Conservation (phyloP, 2,329 filamentous ascomycete species). For the Ciborinia camelliae region DNA sequence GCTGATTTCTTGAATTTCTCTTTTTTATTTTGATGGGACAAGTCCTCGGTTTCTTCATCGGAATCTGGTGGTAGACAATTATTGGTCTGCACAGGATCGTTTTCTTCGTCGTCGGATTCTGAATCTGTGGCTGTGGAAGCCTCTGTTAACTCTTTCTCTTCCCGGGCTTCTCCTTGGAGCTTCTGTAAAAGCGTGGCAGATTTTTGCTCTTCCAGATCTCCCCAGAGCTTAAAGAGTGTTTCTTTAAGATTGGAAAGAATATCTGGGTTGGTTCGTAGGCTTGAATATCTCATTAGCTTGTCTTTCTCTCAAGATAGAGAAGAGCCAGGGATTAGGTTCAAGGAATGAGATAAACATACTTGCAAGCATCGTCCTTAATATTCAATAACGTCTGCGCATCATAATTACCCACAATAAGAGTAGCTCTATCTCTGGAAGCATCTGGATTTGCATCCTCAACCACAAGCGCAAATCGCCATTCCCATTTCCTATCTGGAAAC, state of each 20-base stretch:
- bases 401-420: slow-evolving; percentile 63
- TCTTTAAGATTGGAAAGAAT: slow-evolving; percentile 58
- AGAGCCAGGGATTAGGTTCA: too few relatives aligned
- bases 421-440: slow-evolving; percentile 49
- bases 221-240: slow-evolving; percentile 77
- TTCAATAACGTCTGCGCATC: slow-evolving; percentile 55
- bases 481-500: slow-evolving; percentile 50
- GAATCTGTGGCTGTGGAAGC: not conserved
- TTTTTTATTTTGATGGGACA: not conserved
- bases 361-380: slow-evolving; percentile 45
- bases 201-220: slow-evolving; percentile 74
- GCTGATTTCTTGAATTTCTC: not conserved
- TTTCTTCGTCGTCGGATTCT: slow-evolving; percentile 6
- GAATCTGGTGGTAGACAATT: not conserved
- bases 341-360: slow-evolving; percentile 44
- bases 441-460: slow-evolving; percentile 63
- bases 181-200: slow-evolving; percentile 32
- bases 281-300: slow-evolving; percentile 30
- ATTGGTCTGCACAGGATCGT: not conserved
- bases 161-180: slow-evolving; percentile 2
- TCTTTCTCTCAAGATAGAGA: not conserved
- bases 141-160: slow-evolving; percentile 25
- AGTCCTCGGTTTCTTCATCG: not conserved
- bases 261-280: slow-evolving; percentile 53
- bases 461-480: slow-evolving; percentile 79